These are phyloP conservation scores for Syzygium jambos DNA, from an alignment of 345 rosid genomes.

Conservation along the genomic window DNA sequence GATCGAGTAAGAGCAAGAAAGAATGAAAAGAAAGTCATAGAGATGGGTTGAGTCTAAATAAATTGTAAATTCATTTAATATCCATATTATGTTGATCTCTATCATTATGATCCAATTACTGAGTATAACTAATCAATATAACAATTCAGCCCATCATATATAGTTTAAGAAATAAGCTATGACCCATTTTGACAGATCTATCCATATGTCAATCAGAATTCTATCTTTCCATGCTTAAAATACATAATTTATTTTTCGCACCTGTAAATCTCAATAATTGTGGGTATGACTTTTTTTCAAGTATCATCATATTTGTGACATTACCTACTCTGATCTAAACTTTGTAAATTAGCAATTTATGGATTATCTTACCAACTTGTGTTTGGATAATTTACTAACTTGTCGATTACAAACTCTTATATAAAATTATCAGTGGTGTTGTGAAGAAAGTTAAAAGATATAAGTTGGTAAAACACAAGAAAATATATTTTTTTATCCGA, in stretches of 20 bases:
- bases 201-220: background rate
- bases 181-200: background rate
- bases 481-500: background rate
- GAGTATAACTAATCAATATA: no score
- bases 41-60: no score
- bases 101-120: no score
- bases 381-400: background rate
- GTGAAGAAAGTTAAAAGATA: background rate
- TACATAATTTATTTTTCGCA: background rate
- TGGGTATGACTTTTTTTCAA: background rate
- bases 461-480: background rate
- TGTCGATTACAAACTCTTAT: background rate
- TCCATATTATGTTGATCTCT: no score
- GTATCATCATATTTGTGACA: background rate
- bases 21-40: no score
- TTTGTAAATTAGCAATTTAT: background rate
- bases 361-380: background rate
- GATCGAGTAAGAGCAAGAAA: no score
- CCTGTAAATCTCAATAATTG: background rate
- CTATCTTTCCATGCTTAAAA: background rate
- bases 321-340: background rate
- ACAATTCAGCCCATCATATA: no score
- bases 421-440: background rate
- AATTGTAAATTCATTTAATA: no score
- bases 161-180: no score